Evolutionary conservation across 805 yeast species (phyloP).

Genomic region (Dipodascopsis tothii): DNA sequence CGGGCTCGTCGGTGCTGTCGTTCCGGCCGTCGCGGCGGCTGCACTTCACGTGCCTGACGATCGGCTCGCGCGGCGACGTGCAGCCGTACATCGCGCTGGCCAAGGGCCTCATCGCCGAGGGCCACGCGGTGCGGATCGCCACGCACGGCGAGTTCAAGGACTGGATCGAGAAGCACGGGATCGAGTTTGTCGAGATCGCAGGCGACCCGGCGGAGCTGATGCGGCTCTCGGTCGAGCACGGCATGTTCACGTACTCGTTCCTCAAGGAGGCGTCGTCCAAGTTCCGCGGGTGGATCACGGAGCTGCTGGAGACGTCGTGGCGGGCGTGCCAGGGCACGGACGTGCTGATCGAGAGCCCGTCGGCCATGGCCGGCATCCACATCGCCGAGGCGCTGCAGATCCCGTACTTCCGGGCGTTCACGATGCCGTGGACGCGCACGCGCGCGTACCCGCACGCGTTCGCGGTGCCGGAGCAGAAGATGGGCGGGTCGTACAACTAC

Average conservation of each 20-base stretch:
- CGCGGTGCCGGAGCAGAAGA: conserved; percentile 84
- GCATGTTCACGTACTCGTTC: conserved; percentile 74
- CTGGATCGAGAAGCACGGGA: conserved; percentile 63
- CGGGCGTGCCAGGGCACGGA: conserved; percentile 77
- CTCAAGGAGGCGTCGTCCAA: conserved; percentile 72
- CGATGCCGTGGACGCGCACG: conserved; percentile 98
- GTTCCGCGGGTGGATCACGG: conserved; percentile 77
- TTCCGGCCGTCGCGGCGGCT: conserved; percentile 46
- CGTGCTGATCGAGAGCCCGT: conserved; percentile 86
- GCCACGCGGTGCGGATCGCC: conserved; percentile 77
- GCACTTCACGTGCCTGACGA: conserved; percentile 66
- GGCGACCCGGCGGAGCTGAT: conserved; percentile 90
- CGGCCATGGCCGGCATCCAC: conserved; percentile 92
- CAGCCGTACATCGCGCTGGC: conserved; percentile 94
- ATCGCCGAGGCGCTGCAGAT: conserved; percentile 86
- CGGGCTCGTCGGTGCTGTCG: conserved; percentile 35
- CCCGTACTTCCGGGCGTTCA: conserved; percentile 89
- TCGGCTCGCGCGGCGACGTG: conserved; percentile 94
- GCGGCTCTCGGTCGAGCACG: conserved; percentile 88
- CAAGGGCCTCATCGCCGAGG: conserved; percentile 67
- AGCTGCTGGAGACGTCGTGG: conserved; percentile 70
- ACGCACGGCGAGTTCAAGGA: conserved; percentile 75
- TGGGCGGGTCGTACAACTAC: conserved; percentile 88
- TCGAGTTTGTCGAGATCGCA: conserved; percentile 67
- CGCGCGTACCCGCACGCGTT: conserved; percentile 95